Conservation (phyloP, 495 filamentous ascomycete genomes). For the Immersiella caudata region DNA sequence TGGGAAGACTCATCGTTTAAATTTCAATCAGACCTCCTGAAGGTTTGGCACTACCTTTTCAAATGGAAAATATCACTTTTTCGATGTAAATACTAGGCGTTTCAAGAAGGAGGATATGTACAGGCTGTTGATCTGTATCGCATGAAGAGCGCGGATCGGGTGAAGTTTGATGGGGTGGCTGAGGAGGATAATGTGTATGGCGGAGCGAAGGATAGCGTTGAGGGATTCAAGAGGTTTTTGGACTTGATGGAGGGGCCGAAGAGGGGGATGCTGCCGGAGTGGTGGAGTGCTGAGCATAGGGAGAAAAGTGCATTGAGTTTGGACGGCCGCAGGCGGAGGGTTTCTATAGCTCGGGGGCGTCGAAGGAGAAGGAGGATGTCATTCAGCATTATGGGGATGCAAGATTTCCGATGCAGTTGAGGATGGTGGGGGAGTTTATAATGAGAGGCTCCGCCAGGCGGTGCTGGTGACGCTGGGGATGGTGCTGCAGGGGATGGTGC, state of each 20-base stretch:
- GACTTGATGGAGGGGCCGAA: not conserved
- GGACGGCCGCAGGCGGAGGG: conserved; percentile 24
- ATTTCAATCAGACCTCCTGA: too few species aligned
- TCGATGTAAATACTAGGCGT: too few species aligned
- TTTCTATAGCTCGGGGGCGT: conserved; percentile 25
- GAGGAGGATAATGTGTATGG: conserved; percentile 36
- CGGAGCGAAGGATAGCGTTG: not conserved
- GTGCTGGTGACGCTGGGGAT: too few species aligned
- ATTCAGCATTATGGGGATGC: conserved; percentile 43
- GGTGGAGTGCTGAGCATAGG: conserved; percentile 45
- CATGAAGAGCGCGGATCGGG: conserved; percentile 47
- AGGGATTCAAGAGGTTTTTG: conserved; percentile 28
- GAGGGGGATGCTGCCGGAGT: conserved; percentile 41
- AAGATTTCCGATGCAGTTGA: conserved; percentile 50
- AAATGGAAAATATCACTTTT: too few species aligned
- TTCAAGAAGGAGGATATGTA: conserved; percentile 48
- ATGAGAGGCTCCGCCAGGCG: conserved; percentile 2
- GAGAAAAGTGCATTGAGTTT: conserved; percentile 32
- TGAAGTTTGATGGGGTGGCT: conserved; percentile 26
- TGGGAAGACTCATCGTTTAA: too few species aligned
- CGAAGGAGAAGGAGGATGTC: conserved; percentile 43
- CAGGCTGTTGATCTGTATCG: conserved; percentile 52
- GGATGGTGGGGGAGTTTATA: conserved; percentile 33
- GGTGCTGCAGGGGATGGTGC: too few species aligned
- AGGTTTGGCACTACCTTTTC: too few species aligned